phyloP scores from a whole-genome alignment of 148 eudicot species.

The Rhododendron molle region DNA sequence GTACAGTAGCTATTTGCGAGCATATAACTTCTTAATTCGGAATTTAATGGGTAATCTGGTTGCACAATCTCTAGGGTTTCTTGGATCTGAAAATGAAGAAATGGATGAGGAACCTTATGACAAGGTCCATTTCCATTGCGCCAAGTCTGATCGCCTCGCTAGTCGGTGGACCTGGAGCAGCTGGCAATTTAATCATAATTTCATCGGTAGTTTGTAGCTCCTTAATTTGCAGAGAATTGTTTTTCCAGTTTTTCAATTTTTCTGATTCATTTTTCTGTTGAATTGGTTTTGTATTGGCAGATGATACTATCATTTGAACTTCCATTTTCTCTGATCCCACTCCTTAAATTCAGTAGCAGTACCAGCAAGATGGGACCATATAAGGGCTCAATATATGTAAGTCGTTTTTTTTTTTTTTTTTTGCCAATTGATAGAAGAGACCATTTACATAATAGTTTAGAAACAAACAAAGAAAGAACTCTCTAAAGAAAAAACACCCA shows the following conservation, averaged over 20 bases:
- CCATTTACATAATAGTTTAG: no score
- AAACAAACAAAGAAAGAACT: no score
- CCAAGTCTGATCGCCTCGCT: constrained; percentile 40
- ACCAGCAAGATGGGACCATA: constrained; percentile 69
- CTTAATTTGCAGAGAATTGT: not conserved
- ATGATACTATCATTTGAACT: constrained; percentile 79
- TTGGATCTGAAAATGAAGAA: constrained; percentile 34
- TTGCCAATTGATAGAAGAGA: no score
- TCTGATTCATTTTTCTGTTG: not conserved
- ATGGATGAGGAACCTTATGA: constrained; percentile 37
- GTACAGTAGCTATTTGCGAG: no score
- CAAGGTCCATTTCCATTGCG: constrained; percentile 37
- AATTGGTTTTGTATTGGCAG: constrained; percentile 8
- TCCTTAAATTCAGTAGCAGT: constrained; percentile 61
- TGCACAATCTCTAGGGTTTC: constrained; percentile 29
- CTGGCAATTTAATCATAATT: constrained; percentile 48
- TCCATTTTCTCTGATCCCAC: constrained; percentile 75
- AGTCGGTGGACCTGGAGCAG: constrained; percentile 35
- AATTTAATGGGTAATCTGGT: not conserved
- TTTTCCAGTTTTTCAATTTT: not conserved
- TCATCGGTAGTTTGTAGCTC: constrained; percentile 44
- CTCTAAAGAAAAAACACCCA: no score
- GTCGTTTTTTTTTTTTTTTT: no score
- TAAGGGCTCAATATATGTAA: constrained; percentile 42
- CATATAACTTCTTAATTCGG: not conserved